phyloP scores from a whole-genome alignment of 208 protist species.

The Acanthamoeba culbertsoni region DNA sequence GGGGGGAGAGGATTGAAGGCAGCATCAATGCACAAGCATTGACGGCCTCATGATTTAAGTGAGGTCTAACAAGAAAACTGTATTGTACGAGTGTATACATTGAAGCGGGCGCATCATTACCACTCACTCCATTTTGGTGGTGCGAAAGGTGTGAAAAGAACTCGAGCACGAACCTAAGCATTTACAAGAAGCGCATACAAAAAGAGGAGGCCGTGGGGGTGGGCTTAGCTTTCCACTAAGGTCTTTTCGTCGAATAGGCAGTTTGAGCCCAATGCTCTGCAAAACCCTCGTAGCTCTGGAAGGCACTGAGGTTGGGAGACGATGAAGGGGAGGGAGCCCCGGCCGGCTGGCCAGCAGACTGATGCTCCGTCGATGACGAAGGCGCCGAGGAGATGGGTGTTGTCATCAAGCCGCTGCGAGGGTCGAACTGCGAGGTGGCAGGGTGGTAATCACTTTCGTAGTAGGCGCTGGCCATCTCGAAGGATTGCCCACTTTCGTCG shows the following conservation, averaged over 20 bases:
- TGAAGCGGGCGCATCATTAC: too few species aligned
- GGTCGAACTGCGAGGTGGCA: background rate
- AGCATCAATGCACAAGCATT: too few species aligned
- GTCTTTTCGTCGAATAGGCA: too few species aligned
- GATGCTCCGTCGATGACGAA: background rate
- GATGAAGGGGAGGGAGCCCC: background rate
- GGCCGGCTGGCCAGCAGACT: background rate
- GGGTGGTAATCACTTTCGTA: background rate
- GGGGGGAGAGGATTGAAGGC: too few species aligned
- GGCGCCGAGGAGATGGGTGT: background rate
- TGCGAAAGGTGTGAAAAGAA: too few species aligned
- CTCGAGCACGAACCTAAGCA: too few species aligned
- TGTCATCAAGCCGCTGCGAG: background rate
- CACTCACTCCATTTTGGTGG: too few species aligned
- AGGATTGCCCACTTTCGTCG: background rate
- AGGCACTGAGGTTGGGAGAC: background rate
- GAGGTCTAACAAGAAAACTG: too few species aligned
- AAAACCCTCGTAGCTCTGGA: constrained; percentile 26
- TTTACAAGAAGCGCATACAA: too few species aligned
- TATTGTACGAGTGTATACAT: too few species aligned
- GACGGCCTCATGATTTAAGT: too few species aligned
- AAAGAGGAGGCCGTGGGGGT: too few species aligned
- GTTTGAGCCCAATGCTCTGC: background rate
- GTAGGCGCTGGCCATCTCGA: background rate
- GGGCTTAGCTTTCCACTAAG: background rate